Conservation (phyloP, 768 basidiomycete species). For the Hydnum rufescens region DNA sequence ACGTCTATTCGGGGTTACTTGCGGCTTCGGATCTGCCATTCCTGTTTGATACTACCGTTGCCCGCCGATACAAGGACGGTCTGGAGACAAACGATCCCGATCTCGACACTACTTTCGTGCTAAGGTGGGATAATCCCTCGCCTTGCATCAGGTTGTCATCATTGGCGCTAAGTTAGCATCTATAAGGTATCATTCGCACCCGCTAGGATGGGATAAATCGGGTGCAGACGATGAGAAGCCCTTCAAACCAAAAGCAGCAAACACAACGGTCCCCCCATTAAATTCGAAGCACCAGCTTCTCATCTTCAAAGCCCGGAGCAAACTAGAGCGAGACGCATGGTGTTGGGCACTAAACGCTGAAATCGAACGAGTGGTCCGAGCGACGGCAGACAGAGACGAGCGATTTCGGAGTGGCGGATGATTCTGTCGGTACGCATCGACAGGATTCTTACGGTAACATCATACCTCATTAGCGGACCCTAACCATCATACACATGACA, state of each 20-base stretch:
- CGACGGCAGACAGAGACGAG: conserved; percentile 2
- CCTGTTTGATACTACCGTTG: conserved; percentile 10
- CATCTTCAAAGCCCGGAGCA: conserved; percentile 56
- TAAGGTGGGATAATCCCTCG: conserved; percentile 30
- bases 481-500: neutral
- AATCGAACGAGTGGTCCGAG: conserved; percentile 60
- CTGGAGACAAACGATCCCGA: conserved; percentile 72
- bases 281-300: conserved; percentile 37
- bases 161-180: neutral
- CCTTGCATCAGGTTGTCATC: neutral
- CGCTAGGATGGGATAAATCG: neutral
- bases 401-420: neutral
- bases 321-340: conserved; percentile 84
- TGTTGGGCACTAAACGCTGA: conserved; percentile 84
- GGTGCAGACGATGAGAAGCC: neutral
- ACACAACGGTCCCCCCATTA: conserved; percentile 25
- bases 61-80: conserved; percentile 73
- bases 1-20: conserved; percentile 73
- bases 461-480: neutral
- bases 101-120: conserved; percentile 72
- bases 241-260: neutral
- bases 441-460: neutral
- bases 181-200: conserved; percentile 12
- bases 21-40: conserved; percentile 38
- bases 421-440: neutral